These are phyloP conservation scores for Mycena metata DNA, from an alignment of 768 basidiomycete genomes.

Conservation along the genomic window DNA sequence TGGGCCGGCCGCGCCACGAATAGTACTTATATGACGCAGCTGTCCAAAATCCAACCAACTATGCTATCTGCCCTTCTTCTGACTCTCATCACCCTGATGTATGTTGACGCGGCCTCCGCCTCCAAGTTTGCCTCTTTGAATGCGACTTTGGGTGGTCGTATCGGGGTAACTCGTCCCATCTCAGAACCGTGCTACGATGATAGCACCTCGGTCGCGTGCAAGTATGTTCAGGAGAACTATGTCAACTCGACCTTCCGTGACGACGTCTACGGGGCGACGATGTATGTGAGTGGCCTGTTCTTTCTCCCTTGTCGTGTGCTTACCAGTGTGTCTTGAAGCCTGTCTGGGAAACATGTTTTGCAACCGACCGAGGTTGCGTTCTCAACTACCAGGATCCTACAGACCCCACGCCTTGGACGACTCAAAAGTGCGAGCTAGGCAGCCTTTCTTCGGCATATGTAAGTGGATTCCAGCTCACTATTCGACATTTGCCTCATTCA, in stretches of 20 bases:
- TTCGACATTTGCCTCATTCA: slow-evolving; percentile 7
- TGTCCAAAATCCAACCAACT: slow-evolving; percentile 10
- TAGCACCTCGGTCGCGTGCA: slow-evolving; percentile 24
- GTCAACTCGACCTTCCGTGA: slow-evolving; percentile 21
- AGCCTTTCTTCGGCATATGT: slow-evolving; percentile 30
- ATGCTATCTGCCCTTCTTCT: slow-evolving; percentile 26
- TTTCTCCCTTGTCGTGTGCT: slow-evolving; percentile 13
- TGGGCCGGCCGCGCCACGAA: neutral
- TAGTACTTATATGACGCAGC: slow-evolving; percentile 7
- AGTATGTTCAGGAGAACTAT: slow-evolving; percentile 21
- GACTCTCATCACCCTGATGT: slow-evolving; percentile 13
- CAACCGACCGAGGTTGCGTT: slow-evolving; percentile 23
- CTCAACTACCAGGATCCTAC: slow-evolving; percentile 25
- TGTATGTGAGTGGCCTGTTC: slow-evolving; percentile 19
- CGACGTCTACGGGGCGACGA: slow-evolving; percentile 19
- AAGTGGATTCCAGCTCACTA: slow-evolving; percentile 16
- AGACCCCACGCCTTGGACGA: slow-evolving; percentile 27
- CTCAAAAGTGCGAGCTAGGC: slow-evolving; percentile 22
- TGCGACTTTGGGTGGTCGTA: slow-evolving; percentile 24
- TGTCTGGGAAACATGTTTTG: slow-evolving; percentile 28
- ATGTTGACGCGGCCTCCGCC: slow-evolving; percentile 7
- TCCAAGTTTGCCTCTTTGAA: slow-evolving; percentile 24
- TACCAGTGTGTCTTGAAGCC: slow-evolving; percentile 16
- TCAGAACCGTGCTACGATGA: slow-evolving; percentile 23
- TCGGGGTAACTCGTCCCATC: slow-evolving; percentile 21